phyloP scores from a whole-genome alignment of 1,284 basidiomycete species.

The Cystobasidium sp. region DNA sequence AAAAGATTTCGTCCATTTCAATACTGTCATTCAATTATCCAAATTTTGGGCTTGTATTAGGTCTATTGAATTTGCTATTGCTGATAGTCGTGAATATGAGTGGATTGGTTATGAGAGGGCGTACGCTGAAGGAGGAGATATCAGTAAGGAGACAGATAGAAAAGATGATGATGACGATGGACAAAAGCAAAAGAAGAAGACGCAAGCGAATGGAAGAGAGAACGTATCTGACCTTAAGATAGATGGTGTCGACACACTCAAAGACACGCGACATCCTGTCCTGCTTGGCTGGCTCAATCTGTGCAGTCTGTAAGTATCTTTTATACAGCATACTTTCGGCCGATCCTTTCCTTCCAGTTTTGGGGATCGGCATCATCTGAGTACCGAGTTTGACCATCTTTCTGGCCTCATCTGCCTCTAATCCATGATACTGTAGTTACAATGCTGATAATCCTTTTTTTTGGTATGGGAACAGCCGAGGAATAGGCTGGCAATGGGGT shows the following conservation, averaged over 20 bases:
- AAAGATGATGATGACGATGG: not conserved
- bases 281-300: constrained; percentile 21
- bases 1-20: constrained; percentile 29
- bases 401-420: not conserved
- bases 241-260: not conserved
- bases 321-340: too few relatives aligned
- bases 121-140: not conserved
- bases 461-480: constrained; percentile 2
- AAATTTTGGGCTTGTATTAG: constrained; percentile 35
- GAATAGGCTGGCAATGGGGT: constrained; percentile 41
- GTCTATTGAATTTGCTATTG: constrained; percentile 22
- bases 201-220: not conserved
- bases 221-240: not conserved
- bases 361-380: not conserved
- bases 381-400: not conserved
- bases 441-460: not conserved
- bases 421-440: too few relatives aligned
- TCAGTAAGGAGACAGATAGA: not conserved
- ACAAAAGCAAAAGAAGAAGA: not conserved
- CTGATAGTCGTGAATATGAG: not conserved
- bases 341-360: too few relatives aligned
- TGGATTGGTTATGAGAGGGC: constrained; percentile 39
- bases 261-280: not conserved
- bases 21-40: constrained; percentile 35
- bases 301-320: constrained; percentile 28